Evolutionary conservation across 2,329 filamentous ascomycete species (phyloP).

Genomic region (Colletotrichum theobromicola): DNA sequence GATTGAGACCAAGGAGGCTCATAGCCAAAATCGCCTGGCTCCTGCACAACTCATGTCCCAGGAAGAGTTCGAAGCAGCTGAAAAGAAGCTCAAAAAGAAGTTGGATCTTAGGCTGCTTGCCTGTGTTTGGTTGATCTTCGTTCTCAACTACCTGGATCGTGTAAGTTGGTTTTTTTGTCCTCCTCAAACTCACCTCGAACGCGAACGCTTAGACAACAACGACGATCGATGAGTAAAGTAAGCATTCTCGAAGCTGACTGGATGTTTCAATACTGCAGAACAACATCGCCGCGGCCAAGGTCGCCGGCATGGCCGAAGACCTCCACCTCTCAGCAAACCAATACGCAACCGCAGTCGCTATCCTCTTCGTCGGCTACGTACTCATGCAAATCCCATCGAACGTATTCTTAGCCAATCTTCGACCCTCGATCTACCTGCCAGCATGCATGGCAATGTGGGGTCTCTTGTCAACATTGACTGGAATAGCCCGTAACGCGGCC

Average conservation of each 20-base stretch:
- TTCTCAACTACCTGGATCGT: background rate
- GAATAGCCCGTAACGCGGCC: background rate
- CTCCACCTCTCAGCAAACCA: background rate
- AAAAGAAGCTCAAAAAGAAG: background rate
- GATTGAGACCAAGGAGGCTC: background rate
- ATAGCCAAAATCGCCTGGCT: background rate
- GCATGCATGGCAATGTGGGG: constrained; percentile 39
- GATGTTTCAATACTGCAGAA: background rate
- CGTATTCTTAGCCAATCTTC: constrained; percentile 32
- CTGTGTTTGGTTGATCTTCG: background rate
- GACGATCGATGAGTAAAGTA: background rate
- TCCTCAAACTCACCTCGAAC: background rate
- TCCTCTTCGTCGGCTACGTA: constrained; percentile 24
- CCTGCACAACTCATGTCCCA: background rate
- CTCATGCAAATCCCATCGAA: constrained; percentile 35
- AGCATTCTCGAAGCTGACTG: background rate
- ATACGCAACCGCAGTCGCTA: background rate
- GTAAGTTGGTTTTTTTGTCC: background rate
- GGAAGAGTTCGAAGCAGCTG: background rate
- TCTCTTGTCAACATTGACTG: background rate
- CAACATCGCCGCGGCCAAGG: background rate
- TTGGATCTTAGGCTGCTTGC: background rate
- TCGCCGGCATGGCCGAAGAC: background rate
- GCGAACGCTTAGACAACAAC: background rate
- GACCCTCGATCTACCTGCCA: constrained; percentile 36